These are phyloP conservation scores for Chondrus crispus DNA, from an alignment of 23 red algal species.

Conservation along the genomic window DNA sequence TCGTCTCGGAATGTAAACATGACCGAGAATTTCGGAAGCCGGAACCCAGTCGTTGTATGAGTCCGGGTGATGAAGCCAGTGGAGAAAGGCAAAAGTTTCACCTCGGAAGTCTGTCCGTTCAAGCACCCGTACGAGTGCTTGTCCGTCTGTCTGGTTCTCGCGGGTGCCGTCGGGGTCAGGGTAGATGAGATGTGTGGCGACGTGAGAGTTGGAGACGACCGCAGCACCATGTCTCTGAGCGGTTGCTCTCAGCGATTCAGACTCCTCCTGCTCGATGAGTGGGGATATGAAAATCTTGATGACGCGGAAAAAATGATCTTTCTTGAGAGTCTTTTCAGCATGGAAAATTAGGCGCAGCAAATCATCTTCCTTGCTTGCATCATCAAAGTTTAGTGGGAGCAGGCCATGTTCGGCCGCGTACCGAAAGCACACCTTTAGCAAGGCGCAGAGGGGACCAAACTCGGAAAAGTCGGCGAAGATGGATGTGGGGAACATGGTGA, in stretches of 20 bases:
- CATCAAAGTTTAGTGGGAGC: constrained; percentile 6
- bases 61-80: constrained; percentile 92
- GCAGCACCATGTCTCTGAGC: constrained; percentile 62
- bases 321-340: no score
- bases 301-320: no score
- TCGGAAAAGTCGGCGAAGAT: constrained; percentile 55
- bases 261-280: background rate
- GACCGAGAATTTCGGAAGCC: constrained; percentile 52
- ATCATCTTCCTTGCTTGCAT: background rate
- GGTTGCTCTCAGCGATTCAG: constrained; percentile 4
- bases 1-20: constrained; percentile 9
- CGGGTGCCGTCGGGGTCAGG: constrained; percentile 59
- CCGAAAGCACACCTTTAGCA: constrained; percentile 32
- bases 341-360: background rate
- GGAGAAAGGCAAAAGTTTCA: constrained; percentile 15
- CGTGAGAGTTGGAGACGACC: constrained; percentile 64
- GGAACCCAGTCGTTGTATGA: constrained; percentile 93
- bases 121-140: constrained; percentile 63
- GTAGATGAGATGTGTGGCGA: constrained; percentile 88
- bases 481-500: constrained; percentile 35
- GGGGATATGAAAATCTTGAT: constrained; percentile 43
- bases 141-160: constrained; percentile 65
- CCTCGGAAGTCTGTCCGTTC: constrained; percentile 1
- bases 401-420: constrained; percentile 11
- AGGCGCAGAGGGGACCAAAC: constrained; percentile 20